Evolutionary conservation across 116 monocot species (phyloP).

Genomic region (Iris pallida): DNA sequence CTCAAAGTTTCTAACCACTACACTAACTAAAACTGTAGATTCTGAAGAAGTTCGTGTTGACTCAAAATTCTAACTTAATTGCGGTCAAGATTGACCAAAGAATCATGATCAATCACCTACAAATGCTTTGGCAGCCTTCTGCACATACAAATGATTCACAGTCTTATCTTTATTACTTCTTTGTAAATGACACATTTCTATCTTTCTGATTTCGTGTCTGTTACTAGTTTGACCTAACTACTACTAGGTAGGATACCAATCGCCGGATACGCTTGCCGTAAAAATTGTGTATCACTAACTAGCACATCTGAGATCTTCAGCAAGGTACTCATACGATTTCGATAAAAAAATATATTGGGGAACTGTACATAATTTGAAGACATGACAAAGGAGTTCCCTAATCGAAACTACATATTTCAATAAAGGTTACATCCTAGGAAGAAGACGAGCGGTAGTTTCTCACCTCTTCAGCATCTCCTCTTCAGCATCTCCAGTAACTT

Average conservation of each 20-base stretch:
- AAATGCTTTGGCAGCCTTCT: too few relatives aligned
- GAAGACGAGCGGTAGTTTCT: constrained; percentile 31
- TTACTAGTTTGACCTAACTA: constrained; percentile 1
- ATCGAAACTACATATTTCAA: constrained; percentile 46
- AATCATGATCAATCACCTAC: too few relatives aligned
- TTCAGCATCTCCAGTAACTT: too few relatives aligned
- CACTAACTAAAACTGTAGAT: too few relatives aligned
- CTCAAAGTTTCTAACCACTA: too few relatives aligned
- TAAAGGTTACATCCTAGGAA: constrained; percentile 34
- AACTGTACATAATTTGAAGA: not conserved
- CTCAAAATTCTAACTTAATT: too few relatives aligned
- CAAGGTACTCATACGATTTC: constrained; percentile 43
- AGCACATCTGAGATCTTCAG: constrained; percentile 71
- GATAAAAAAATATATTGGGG: too few relatives aligned
- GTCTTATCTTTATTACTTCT: too few relatives aligned
- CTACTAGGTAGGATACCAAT: constrained; percentile 48
- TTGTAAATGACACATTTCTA: too few relatives aligned
- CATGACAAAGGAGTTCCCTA: constrained; percentile 1
- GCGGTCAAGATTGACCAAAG: too few relatives aligned
- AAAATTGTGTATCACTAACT: constrained; percentile 68
- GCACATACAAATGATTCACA: too few relatives aligned
- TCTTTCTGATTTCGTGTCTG: not conserved
- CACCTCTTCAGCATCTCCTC: constrained; percentile 62
- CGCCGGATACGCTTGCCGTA: constrained; percentile 53
- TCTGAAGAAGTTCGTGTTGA: too few relatives aligned